These are phyloP conservation scores for Scytalidium sp. DNA, from an alignment of 2,329 filamentous ascomycete genomes.

Conservation along the genomic window DNA sequence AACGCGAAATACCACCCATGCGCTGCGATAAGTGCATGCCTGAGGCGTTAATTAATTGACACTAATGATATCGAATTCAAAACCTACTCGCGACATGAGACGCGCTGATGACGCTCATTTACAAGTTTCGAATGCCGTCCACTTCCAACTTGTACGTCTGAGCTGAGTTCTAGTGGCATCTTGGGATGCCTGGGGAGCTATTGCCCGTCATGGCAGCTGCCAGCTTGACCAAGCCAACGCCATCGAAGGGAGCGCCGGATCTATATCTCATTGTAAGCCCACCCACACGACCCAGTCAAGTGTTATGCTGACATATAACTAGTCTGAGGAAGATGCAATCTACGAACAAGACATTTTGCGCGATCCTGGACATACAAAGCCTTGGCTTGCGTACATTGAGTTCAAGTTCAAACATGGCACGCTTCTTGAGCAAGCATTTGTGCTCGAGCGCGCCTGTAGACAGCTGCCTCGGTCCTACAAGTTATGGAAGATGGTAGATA, in stretches of 20 bases:
- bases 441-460: conserved; percentile 86
- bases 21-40: not conserved
- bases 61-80: not conserved
- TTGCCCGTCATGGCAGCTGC: conserved; percentile 30
- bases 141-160: not conserved
- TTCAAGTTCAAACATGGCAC: conserved; percentile 88
- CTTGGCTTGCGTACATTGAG: conserved; percentile 92
- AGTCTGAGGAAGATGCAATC: conserved; percentile 84
- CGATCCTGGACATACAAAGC: conserved; percentile 80
- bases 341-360: conserved; percentile 96
- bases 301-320: conserved; percentile 24
- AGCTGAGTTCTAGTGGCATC: not conserved
- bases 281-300: not conserved
- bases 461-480: conserved; percentile 95
- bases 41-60: not conserved
- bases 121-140: not conserved
- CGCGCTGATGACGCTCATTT: not conserved
- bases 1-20: not conserved
- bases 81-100: conserved; percentile 6
- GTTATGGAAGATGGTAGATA: conserved; percentile 84
- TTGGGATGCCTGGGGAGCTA: conserved; percentile 31
- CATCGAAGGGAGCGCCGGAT: conserved; percentile 26
- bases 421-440: conserved; percentile 77
- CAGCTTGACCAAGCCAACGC: conserved; percentile 25
- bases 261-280: conserved; percentile 32